phyloP scores from a whole-genome alignment of 305 asterid species.

The Euphrasia arctica region DNA sequence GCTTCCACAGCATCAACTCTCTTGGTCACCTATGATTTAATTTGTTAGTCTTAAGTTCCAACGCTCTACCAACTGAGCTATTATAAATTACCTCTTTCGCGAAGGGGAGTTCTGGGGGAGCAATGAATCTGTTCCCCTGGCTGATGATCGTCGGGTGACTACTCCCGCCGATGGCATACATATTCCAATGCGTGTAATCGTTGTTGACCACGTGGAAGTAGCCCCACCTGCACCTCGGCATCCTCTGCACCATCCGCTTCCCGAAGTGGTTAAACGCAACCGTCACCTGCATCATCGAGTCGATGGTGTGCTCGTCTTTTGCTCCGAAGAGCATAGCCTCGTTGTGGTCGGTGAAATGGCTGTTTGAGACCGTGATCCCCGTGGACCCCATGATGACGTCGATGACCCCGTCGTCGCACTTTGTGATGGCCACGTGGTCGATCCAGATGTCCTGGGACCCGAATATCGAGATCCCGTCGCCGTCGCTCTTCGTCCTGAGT shows the following conservation, averaged over 20 bases:
- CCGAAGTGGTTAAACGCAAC: constrained; percentile 83
- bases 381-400: constrained; percentile 59
- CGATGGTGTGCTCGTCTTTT: constrained; percentile 39
- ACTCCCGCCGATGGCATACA: constrained; percentile 93
- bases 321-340: constrained; percentile 82
- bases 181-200: constrained; percentile 86
- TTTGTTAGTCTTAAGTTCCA: too few species aligned
- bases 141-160: constrained; percentile 64
- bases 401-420: constrained; percentile 52
- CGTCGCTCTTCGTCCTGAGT: constrained; percentile 49
- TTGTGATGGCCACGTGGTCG: constrained; percentile 63
- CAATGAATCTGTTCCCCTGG: constrained; percentile 82
- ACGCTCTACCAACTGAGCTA: too few species aligned
- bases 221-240: constrained; percentile 73
- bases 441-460: constrained; percentile 60
- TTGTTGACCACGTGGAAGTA: constrained; percentile 78
- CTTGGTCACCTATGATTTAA: constrained; percentile 49
- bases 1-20: constrained; percentile 43
- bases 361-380: constrained; percentile 55
- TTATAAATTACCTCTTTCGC: constrained; percentile 50
- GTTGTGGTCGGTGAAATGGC: constrained; percentile 74
- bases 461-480: constrained; percentile 64
- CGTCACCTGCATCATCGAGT: constrained; percentile 64
- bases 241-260: constrained; percentile 71
- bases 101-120: constrained; percentile 39